Base-by-base conservation (phyloP, 345 rosid genomes). In the Sonneratia caseolaris region DNA sequence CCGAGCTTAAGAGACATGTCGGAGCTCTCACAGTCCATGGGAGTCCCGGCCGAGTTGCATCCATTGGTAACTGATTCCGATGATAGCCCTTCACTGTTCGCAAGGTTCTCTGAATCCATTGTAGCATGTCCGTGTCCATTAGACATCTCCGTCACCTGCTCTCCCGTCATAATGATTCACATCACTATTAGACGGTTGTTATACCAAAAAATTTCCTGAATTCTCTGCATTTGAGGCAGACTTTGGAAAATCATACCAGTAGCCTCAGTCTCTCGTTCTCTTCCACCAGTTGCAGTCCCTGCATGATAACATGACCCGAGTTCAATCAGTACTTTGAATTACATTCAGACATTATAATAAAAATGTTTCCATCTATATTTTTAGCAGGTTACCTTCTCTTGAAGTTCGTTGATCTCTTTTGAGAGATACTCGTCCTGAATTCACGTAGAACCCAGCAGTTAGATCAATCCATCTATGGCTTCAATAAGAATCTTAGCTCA, bases 1-100 rank as follows among this genome's bases (percentile, higher is more conserved):
- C 97, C 96, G 81, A 95, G 74, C 74, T 88, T 89, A 75, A 95
- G 91, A 48, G 94, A 92, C 10, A 87, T 90, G 56, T 89, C 95
- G 0, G 96, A 92, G 85, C 92, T 86, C 74, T 89, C 96, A 27
- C 69, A 71, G 71, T 92, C 97, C 36, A 78, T 76, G 2, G 87
- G 91, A 62, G 89, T 83, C 4, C 86, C 83, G 48, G 86, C 73
- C 14, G 88, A 85, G 81, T 75, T 86, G 79, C 88, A 85, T 13
- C 10, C 79, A 57, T 85, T 80, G 48, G 93, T 95, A 21, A 86
- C 88, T 1, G 97, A 92, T 76, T 92, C 97, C 0, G 96, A 87
- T 3, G 97, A 95, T 66, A 84, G 86, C 12, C 96, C 89, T 78
- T 87, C 99, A 74, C 90, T 92, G 13, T 66, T 76, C 22, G 79